Percentiles rank a stretch among this genome's conserved stretches.
Evolutionary conservation across 805 yeast genomes (phyloP).

Genomic region (Pichia membranifaciens): DNA sequence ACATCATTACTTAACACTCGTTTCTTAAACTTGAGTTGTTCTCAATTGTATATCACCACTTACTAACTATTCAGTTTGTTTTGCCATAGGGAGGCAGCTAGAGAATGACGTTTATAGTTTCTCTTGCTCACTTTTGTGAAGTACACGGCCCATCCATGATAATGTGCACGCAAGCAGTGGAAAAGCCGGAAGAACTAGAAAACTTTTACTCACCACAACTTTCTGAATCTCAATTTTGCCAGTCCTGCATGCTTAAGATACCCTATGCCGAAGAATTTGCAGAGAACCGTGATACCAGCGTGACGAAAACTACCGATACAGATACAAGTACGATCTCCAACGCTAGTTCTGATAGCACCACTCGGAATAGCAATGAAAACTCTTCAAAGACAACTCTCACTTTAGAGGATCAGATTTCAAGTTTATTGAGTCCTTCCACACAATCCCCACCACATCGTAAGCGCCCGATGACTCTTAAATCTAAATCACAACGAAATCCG

Average conservation of each 20-base stretch:
- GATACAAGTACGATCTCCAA: not conserved
- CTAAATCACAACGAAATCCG: slow-evolving; percentile 15
- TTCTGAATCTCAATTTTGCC: slow-evolving; percentile 37
- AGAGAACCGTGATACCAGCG: not conserved
- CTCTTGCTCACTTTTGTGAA: slow-evolving; percentile 73
- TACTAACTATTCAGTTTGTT: too few species aligned
- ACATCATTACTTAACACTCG: too few species aligned
- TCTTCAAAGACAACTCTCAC: slow-evolving; percentile 2
- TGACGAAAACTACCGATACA: not conserved
- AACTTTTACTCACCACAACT: slow-evolving; percentile 36
- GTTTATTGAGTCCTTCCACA: not conserved
- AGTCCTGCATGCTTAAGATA: slow-evolving; percentile 47
- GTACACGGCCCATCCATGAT: slow-evolving; percentile 68
- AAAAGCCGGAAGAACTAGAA: slow-evolving; percentile 3
- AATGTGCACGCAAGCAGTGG: slow-evolving; percentile 49
- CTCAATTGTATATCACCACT: too few species aligned
- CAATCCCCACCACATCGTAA: not conserved
- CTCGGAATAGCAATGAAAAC: not conserved
- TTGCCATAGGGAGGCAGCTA: too few species aligned
- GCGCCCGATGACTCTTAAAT: slow-evolving; percentile 11
- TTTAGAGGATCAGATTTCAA: slow-evolving; percentile 10
- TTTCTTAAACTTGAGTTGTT: too few species aligned
- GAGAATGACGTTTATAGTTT: slow-evolving; percentile 20
- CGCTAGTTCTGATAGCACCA: not conserved
- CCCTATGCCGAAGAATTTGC: slow-evolving; percentile 2